These are phyloP conservation scores for Pulicaria dysenterica DNA, from an alignment of 129 eudicot species.

Conservation along the genomic window DNA sequence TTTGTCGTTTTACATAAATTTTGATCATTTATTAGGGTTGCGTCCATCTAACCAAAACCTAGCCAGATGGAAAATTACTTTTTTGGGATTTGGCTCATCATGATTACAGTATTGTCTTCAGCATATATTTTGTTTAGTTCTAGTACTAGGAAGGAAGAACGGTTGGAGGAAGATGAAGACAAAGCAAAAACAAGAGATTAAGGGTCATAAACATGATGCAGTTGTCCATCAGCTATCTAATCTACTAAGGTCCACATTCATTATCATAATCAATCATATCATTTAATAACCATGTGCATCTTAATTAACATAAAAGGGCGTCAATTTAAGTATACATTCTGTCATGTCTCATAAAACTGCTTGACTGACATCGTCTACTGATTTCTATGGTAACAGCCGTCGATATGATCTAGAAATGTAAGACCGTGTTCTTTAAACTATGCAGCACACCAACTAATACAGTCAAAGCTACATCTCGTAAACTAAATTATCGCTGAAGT, in stretches of 20 bases:
- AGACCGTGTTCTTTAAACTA: too few relatives aligned
- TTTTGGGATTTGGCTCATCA: too few relatives aligned
- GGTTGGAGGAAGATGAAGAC: too few relatives aligned
- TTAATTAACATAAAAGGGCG: not conserved
- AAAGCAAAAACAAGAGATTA: not conserved
- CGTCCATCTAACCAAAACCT: not conserved
- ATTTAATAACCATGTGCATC: constrained; percentile 4
- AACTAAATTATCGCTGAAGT: not conserved
- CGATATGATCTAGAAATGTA: too few relatives aligned
- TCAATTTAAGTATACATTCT: not conserved
- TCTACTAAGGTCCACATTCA: not conserved
- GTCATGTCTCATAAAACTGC: constrained; percentile 1
- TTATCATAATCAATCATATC: constrained; percentile 11
- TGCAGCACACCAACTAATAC: not conserved
- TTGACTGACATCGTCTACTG: too few relatives aligned
- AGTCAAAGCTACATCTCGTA: not conserved
- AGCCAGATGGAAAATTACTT: too few relatives aligned
- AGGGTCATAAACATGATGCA: not conserved
- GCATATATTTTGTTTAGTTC: too few relatives aligned
- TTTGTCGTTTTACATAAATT: not conserved
- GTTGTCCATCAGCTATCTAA: not conserved
- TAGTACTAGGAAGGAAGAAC: too few relatives aligned
- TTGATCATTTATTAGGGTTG: not conserved
- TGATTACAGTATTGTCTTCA: too few relatives aligned
- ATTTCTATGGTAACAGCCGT: too few relatives aligned